Evolutionary conservation across 495 filamentous ascomycete species (phyloP).

Genomic region (Penicillium tannophilum): DNA sequence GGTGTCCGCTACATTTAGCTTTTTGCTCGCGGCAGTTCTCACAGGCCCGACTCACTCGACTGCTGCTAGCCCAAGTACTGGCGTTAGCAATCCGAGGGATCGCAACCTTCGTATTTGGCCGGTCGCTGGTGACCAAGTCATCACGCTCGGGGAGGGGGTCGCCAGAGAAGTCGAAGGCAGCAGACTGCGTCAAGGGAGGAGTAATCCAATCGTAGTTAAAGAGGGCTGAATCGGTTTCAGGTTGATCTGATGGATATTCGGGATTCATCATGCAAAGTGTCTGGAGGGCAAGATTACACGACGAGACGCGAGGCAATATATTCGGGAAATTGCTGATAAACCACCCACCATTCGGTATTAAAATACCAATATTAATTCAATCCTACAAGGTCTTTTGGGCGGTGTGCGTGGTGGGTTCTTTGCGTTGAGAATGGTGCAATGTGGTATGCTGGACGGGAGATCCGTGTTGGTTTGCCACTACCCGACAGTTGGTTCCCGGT

Average conservation of each 20-base stretch:
- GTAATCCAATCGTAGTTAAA: slow-evolving; percentile 21
- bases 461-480: slow-evolving; percentile 33
- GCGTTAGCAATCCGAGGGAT: slow-evolving; percentile 38
- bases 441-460: slow-evolving; percentile 44
- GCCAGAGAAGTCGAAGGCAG: slow-evolving; percentile 7
- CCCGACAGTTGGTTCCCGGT: not conserved
- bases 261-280: slow-evolving; percentile 16
- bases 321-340: not conserved
- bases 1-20: slow-evolving; percentile 62
- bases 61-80: slow-evolving; percentile 33
- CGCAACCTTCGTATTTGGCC: slow-evolving; percentile 38
- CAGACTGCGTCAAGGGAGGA: slow-evolving; percentile 14
- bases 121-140: slow-evolving; percentile 19
- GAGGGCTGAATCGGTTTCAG: slow-evolving; percentile 23
- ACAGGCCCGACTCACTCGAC: slow-evolving; percentile 60
- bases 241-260: slow-evolving; percentile 24
- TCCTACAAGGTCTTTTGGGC: not conserved
- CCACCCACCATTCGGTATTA: not conserved
- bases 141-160: slow-evolving; percentile 25
- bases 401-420: not conserved
- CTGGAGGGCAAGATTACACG: not conserved
- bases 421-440: slow-evolving; percentile 13
- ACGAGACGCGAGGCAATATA: slow-evolving; percentile 17
- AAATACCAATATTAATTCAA: not conserved
- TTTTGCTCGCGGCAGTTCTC: slow-evolving; percentile 75